Evolutionary conservation across 2,329 filamentous ascomycete species (phyloP).

Genomic region (Botrytis porri): DNA sequence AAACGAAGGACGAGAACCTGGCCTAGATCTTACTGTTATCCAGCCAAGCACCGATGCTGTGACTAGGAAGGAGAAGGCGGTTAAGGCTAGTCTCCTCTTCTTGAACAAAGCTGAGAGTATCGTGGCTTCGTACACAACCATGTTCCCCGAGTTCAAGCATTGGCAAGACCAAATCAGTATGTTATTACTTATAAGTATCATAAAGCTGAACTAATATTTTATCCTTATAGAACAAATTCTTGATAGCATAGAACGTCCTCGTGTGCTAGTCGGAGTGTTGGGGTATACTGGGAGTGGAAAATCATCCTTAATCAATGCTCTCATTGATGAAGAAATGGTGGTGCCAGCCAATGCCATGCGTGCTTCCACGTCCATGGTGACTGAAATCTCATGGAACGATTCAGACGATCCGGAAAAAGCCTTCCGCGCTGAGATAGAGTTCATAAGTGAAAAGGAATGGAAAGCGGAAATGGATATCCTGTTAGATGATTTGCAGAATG

Average conservation of each 20-base stretch:
- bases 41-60: not conserved
- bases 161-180: not conserved
- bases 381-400: conserved; percentile 12
- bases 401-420: not conserved
- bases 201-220: not conserved
- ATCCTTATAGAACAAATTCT: not conserved
- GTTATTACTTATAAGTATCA: not conserved
- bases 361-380: not conserved
- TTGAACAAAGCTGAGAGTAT: not conserved
- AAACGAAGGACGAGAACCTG: not conserved
- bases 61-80: not conserved
- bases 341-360: not conserved
- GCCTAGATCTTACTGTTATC: too few relatives aligned
- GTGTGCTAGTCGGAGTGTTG: not conserved
- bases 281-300: conserved; percentile 6
- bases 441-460: not conserved
- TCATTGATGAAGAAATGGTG: conserved; percentile 12
- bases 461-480: not conserved
- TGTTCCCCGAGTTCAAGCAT: not conserved
- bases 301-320: conserved; percentile 11
- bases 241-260: not conserved
- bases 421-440: conserved; percentile 7
- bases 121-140: not conserved
- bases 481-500: not conserved
- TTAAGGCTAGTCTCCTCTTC: not conserved